These are phyloP conservation scores for Akebia trifoliata DNA, from an alignment of 164 flowering plant species.

Conservation along the genomic window DNA sequence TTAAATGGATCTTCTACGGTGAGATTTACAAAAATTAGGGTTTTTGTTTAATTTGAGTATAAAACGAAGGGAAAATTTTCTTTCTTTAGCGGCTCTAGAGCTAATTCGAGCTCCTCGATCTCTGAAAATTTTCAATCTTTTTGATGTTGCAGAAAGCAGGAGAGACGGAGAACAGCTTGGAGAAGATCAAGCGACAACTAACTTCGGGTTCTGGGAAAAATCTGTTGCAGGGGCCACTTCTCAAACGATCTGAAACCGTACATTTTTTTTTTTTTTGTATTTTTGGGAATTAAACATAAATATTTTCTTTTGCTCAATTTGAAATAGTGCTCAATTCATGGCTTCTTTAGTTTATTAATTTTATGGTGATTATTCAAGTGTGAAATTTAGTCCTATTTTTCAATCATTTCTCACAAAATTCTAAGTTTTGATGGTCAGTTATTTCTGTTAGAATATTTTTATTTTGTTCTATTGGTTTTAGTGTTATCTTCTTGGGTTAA, in stretches of 20 bases:
- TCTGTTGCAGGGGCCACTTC: constrained; percentile 91
- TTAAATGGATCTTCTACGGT: constrained; percentile 12
- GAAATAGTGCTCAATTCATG: neutral
- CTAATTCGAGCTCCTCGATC: neutral
- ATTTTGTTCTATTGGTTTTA: too few species aligned
- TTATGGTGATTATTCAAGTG: too few species aligned
- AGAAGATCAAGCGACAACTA: constrained; percentile 91
- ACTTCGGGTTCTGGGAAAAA: constrained; percentile 79
- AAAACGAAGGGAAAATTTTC: neutral
- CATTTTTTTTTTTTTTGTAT: neutral
- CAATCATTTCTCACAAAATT: too few species aligned
- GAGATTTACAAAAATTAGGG: neutral
- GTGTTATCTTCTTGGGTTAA: too few species aligned
- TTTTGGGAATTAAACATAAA: neutral
- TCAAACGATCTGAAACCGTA: constrained; percentile 97
- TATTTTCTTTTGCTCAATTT: neutral
- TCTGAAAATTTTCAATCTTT: neutral
- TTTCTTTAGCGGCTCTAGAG: neutral
- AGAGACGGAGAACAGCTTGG: constrained; percentile 75
- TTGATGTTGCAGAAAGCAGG: constrained; percentile 19
- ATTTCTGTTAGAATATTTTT: too few species aligned
- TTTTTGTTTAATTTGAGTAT: neutral
- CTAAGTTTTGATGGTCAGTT: too few species aligned
- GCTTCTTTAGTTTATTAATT: neutral
- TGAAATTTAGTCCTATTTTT: too few species aligned